Evolutionary conservation across 2,329 filamentous ascomycete genomes (phyloP), one percentile per base, ranked within the genome.

Genomic region (Cytospora piceae): DNA sequence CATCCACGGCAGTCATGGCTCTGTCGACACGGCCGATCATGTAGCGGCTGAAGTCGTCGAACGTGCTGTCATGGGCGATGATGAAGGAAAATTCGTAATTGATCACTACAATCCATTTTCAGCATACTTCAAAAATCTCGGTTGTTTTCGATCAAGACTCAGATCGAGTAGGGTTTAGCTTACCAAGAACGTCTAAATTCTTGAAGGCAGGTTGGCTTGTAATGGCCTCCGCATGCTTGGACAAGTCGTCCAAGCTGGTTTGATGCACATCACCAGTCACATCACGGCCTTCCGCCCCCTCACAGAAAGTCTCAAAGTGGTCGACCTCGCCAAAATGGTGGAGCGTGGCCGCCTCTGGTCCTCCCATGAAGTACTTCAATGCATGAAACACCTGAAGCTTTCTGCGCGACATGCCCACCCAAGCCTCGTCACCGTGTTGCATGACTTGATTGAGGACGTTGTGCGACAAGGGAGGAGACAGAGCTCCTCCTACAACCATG

Each of bases 311-410:
- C 37, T 56, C 37, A 0, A 4, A 2, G 3, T 24, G 2, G 20
- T 62, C 60, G 12, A 62, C 32, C 1, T 37, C 52, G 3, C 27
- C 34, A 31, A 49, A 46, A 12, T 62, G 24, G 20, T 37, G 55
- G 12, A 62, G 24, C 8, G 11, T 12, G 6, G 52, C 52, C 52
- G 7, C 14, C 17, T 34, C 24, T 5, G 22, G 3, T 49, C 27
- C 37, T 5, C 52, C 52, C 17, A 62, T n/a, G 34, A 56, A 56
- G 12, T 22, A 56, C 17, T 62, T 34, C 3, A 51, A 34, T 5
- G 22, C 24, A 20, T 62, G 60, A n/a, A 37, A 52, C 11, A 62
- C 34, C 1, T 62, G 51, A 20, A 62, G 17, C 11, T 27, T 17
- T 12, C 14, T 56, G 27, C 24, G 17, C 11, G 42, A 62, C 20